Evolutionary conservation across 2,329 filamentous ascomycete genomes (phyloP).

Genomic region (Colletotrichum sansevieriae): DNA sequence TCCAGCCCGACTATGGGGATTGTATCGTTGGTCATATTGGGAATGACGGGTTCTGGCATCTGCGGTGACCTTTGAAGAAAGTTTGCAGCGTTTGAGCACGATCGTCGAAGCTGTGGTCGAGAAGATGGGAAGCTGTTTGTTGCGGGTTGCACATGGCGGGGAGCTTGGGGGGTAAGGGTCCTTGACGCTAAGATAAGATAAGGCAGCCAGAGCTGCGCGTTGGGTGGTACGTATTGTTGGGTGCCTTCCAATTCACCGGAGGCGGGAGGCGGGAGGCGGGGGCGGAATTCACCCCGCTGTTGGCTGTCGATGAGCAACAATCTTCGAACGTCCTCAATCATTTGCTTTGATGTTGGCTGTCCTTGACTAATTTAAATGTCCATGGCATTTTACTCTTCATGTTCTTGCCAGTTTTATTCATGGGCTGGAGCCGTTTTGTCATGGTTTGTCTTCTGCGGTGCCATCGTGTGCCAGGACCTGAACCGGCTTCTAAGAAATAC

Average conservation of each 20-base stretch:
- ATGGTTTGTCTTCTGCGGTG: no score
- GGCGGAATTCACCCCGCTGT: slow-evolving; percentile 27
- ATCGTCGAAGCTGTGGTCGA: background rate
- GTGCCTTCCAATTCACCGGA: slow-evolving; percentile 13
- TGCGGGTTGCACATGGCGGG: background rate
- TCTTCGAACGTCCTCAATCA: no score
- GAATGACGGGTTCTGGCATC: slow-evolving; percentile 52
- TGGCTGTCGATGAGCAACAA: no score
- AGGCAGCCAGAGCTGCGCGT: slow-evolving; percentile 16
- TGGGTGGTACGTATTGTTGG: slow-evolving; percentile 9
- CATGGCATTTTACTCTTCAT: no score
- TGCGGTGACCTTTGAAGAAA: background rate
- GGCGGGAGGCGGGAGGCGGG: background rate
- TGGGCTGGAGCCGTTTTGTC: no score
- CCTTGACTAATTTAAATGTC: no score
- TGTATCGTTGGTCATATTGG: slow-evolving; percentile 55
- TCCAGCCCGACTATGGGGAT: slow-evolving; percentile 64
- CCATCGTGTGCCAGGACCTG: no score
- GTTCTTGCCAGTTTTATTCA: no score
- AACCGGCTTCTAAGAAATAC: no score
- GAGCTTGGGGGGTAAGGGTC: slow-evolving; percentile 32
- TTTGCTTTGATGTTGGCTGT: no score
- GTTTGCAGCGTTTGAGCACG: no score
- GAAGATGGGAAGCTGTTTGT: background rate
- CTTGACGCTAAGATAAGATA: slow-evolving; percentile 38